Evolutionary conservation across 768 basidiomycete genomes (phyloP).

Genomic region (Infundibulicybe gibba): DNA sequence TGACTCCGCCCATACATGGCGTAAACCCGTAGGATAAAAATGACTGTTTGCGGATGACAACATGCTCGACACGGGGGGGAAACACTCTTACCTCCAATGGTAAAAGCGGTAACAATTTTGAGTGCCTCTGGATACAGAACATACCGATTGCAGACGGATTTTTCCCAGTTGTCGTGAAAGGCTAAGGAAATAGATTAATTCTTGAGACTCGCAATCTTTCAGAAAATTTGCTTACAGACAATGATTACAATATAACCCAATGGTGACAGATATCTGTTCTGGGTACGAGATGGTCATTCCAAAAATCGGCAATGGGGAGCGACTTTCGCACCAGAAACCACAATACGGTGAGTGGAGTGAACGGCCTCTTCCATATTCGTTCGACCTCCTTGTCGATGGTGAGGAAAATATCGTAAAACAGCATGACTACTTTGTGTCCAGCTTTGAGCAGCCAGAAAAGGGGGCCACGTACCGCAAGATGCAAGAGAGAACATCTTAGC

Average conservation of each 20-base stretch:
- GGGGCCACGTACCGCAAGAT: conserved; percentile 24
- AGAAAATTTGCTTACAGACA: conserved; percentile 19
- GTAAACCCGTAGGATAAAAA: conserved; percentile 24
- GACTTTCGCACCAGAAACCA: conserved; percentile 22
- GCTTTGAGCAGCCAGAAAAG: background rate
- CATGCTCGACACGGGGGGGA: conserved; percentile 5
- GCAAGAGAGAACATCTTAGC: conserved; percentile 34
- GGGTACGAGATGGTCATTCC: background rate
- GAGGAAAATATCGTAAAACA: conserved; percentile 31
- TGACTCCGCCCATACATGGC: conserved; percentile 25
- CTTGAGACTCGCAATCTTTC: background rate
- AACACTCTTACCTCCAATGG: conserved; percentile 23
- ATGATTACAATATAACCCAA: conserved; percentile 31
- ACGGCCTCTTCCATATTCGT: conserved; percentile 26
- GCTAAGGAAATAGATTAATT: conserved; percentile 11
- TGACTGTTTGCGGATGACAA: conserved; percentile 12
- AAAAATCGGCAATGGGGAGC: background rate
- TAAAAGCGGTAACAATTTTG: conserved; percentile 24
- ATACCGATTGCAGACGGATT: conserved; percentile 26
- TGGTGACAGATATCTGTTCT: conserved; percentile 35
- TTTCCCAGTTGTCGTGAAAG: conserved; percentile 29
- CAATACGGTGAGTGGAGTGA: conserved; percentile 22
- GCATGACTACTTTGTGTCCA: conserved; percentile 20
- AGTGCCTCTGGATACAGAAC: conserved; percentile 30
- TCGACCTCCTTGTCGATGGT: conserved; percentile 33